These are phyloP conservation scores for Hymenoscyphus fructigenus DNA, from an alignment of 2,329 filamentous ascomycete species.

Conservation along the genomic window DNA sequence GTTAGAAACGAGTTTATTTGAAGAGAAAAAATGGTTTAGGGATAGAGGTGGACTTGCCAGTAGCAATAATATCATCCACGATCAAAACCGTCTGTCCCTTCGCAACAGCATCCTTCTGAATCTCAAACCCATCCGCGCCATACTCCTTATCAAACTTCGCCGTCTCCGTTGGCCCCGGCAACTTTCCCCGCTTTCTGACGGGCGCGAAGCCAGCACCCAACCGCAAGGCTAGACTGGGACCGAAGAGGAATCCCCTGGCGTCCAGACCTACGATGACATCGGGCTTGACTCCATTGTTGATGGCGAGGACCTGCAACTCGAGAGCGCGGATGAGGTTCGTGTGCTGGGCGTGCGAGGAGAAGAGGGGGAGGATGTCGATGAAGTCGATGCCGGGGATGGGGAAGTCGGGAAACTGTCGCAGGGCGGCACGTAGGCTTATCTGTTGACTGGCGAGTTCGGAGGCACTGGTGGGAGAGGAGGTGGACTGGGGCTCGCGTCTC, in stretches of 20 bases:
- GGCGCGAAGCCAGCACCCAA: conserved; percentile 87
- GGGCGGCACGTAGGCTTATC: conserved; percentile 67
- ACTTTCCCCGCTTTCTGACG: conserved; percentile 92
- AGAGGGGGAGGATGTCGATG: conserved; percentile 96
- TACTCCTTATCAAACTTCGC: conserved; percentile 95
- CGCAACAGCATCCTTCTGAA: conserved; percentile 83
- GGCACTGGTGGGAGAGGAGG: conserved; percentile 36
- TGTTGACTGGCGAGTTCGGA: conserved; percentile 48
- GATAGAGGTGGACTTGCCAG: conserved; percentile 63
- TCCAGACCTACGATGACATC: conserved; percentile 94
- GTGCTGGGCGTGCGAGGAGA: conserved; percentile 75
- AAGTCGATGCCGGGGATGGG: conserved; percentile 90
- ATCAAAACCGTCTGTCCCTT: conserved; percentile 86
- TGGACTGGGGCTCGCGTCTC: conserved; percentile 35
- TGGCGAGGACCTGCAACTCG: conserved; percentile 73
- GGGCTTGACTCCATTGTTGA: conserved; percentile 61
- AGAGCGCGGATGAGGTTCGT: conserved; percentile 77
- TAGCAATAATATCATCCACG: conserved; percentile 98
- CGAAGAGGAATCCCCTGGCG: conserved; percentile 92
- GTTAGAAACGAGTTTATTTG: conserved; percentile 10
- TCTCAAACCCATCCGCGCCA: conserved; percentile 91
- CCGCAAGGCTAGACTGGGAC: conserved; percentile 80
- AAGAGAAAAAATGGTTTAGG: not conserved
- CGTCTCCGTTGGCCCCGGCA: conserved; percentile 84
- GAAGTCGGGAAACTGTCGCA: conserved; percentile 90